phyloP scores from a whole-genome alignment of 2,329 filamentous ascomycete species.

The Zasmidium citrigriseum region DNA sequence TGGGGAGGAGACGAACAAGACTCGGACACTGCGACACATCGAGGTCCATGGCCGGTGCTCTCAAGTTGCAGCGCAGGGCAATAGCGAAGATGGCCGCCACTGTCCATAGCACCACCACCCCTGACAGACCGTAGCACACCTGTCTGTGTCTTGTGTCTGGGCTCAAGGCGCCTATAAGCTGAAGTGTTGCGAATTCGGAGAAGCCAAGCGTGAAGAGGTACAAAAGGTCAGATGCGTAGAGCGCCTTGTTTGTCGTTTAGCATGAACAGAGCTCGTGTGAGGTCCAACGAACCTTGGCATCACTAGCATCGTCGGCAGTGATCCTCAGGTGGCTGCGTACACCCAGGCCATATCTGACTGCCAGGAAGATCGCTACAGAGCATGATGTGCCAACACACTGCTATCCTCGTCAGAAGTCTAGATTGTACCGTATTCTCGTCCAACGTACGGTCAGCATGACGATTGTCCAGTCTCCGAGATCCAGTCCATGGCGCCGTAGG shows the following conservation, averaged over 20 bases:
- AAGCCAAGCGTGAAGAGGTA: neutral
- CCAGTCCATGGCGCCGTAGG: neutral
- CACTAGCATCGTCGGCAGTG: neutral
- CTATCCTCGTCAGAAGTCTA: neutral
- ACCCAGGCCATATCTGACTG: neutral
- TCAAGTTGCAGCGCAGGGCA: neutral
- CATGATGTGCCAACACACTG: neutral
- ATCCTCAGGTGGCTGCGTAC: neutral
- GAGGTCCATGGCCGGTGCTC: neutral
- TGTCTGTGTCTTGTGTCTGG: neutral
- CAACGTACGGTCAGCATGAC: neutral
- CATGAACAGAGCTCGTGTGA: neutral
- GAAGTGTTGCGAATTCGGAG: neutral
- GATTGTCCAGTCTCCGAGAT: neutral
- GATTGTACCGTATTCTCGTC: neutral
- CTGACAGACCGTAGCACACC: neutral
- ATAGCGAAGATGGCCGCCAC: constrained; percentile 1
- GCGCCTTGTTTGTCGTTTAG: neutral
- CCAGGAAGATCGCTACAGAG: neutral
- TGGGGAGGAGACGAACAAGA: neutral
- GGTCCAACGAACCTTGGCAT: neutral
- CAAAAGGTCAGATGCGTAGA: neutral
- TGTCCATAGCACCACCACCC: neutral
- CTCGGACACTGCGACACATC: neutral
- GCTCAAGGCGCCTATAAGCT: neutral